Conservation (phyloP, 208 protist genomes). For the Leishmania tropica region DNA sequence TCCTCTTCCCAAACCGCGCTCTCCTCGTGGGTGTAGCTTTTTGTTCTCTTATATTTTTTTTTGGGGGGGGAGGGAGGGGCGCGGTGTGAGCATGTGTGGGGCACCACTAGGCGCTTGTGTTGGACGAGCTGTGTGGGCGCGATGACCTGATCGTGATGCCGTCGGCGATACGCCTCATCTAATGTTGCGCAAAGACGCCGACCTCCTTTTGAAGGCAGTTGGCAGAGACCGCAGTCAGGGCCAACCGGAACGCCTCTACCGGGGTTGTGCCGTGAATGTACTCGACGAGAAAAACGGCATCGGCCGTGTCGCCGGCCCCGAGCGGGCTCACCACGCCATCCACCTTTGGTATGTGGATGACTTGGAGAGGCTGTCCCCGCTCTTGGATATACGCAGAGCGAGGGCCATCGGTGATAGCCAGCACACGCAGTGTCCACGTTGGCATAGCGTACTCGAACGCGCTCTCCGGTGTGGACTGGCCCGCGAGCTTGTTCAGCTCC, state of each 20-base stretch:
- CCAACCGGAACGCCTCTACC: constrained; percentile 32
- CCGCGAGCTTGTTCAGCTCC: constrained; percentile 34
- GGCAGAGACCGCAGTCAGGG: constrained; percentile 36
- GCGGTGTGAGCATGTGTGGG: no score
- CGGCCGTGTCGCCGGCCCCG: constrained; percentile 39
- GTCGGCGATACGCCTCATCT: constrained; percentile 77
- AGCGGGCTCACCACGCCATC: constrained; percentile 40
- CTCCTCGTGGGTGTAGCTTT: neutral
- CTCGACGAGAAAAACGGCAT: constrained; percentile 39
- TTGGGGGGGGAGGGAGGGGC: no score
- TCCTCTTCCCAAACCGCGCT: neutral
- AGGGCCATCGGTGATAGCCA: constrained; percentile 40
- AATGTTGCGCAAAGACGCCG: constrained; percentile 13
- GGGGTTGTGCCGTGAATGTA: constrained; percentile 19
- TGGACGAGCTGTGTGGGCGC: neutral
- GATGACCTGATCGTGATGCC: constrained; percentile 32
- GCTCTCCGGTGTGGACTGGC: constrained; percentile 14
- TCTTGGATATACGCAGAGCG: constrained; percentile 29
- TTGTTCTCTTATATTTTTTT: no score
- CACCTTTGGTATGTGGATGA: constrained; percentile 25
- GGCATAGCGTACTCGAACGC: constrained; percentile 34
- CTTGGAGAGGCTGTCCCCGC: constrained; percentile 9
- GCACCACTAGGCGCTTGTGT: no score
- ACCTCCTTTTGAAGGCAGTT: constrained; percentile 47
- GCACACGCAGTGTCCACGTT: constrained; percentile 31